Evolutionary conservation across 371 early-diverging fungal species (phyloP).

Genomic region (Mucor lusitanicus): DNA sequence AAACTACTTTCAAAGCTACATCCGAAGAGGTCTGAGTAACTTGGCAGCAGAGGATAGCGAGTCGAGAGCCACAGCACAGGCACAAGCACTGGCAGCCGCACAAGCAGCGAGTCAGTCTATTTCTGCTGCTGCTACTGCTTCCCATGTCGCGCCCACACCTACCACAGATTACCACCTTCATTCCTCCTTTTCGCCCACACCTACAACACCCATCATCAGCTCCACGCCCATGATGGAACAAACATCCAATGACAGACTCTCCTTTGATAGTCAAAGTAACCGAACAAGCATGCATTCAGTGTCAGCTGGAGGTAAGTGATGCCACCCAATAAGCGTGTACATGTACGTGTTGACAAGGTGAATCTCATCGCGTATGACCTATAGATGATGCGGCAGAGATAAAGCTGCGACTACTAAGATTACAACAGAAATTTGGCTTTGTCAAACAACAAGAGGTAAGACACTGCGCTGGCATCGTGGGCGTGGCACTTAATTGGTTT

Average conservation of each 20-base stretch:
- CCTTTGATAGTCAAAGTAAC: not conserved
- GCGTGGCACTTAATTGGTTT: not conserved
- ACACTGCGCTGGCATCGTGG: not conserved
- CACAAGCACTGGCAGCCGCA: not conserved
- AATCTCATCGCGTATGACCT: not conserved
- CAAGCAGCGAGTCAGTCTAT: not conserved
- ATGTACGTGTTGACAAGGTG: no score
- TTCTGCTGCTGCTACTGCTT: not conserved
- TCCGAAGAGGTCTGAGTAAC: constrained; percentile 67
- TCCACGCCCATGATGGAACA: not conserved
- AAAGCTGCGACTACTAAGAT: constrained; percentile 50
- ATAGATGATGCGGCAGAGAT: constrained; percentile 46
- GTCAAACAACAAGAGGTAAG: constrained; percentile 27
- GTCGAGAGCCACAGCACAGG: constrained; percentile 16
- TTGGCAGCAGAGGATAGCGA: constrained; percentile 63
- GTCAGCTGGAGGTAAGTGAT: constrained; percentile 12
- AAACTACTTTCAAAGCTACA: constrained; percentile 79
- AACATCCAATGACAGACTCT: not conserved
- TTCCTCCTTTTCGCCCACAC: not conserved
- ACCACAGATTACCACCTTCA: constrained; percentile 1
- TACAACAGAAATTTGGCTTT: constrained; percentile 69
- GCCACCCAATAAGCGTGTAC: no score
- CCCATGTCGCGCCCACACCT: not conserved
- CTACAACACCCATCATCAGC: not conserved
- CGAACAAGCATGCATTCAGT: constrained; percentile 13